Evolutionary conservation across 768 basidiomycete species (phyloP), one percentile per base, ranked within the genome.

Genomic region (Suillus ampliporus): DNA sequence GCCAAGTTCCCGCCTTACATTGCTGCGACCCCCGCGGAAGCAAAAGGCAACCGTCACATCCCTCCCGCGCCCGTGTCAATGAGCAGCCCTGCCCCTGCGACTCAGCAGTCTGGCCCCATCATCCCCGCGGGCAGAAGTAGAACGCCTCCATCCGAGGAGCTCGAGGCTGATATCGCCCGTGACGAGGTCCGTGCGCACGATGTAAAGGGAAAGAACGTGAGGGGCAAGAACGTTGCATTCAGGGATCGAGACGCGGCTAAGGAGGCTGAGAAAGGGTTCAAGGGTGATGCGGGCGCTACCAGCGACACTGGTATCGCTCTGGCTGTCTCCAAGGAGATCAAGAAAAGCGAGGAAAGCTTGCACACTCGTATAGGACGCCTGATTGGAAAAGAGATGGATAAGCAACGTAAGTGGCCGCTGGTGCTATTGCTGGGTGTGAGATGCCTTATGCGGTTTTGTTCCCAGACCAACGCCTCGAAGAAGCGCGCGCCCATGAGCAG

Each of bases 311-410:
- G 79, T 52, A 75, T 92, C 47, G 83, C 84, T 23, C 82, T 85
- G 61, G 79, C 84, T 14, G 78, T 95, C 57, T 80, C 85, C 48
- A 86, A 89, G 71, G 93, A 95, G 76, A 93, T 94, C 67, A 87
- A 83, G 73, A 90, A 89, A 81, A 88, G 90, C 46, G 93, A 95
- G 74, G 91, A 92, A 70, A 92, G 78, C 67, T 74, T 95, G 54
- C 89, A 92, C 65, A 86, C 74, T 43, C 86, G 89, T 52, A 88
- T 95, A 62, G 89, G 89, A n/a, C 86, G 89, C 48, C 77, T 94
- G 57, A 88, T 95, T 66, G 84, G 84, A 41, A 92, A 91, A 78
- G 94, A 95, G 76, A 89, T 95, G 83, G 94, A 95, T 71, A 94
- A 90, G 76, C 92, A 95, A 74, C 88, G 94, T 94, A 66, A 74